Conservation (phyloP, 495 filamentous ascomycete species). For the Aspergillus biplanus region DNA sequence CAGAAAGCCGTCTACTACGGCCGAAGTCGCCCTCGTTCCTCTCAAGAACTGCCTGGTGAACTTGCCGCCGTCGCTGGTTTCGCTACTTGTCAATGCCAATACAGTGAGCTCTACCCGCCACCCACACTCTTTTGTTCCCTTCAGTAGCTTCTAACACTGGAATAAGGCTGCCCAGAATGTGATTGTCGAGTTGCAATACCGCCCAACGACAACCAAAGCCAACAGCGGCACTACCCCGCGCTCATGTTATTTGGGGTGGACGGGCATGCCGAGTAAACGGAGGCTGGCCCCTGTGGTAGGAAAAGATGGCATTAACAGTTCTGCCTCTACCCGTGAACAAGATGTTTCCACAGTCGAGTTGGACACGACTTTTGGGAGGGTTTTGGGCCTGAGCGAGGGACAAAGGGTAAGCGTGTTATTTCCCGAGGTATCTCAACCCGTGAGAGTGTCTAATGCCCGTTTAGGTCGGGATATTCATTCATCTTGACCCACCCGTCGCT, state of each 20-base stretch:
- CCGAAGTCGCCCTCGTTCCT: conserved; percentile 77
- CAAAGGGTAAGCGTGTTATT: conserved; percentile 67
- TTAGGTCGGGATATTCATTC: conserved; percentile 70
- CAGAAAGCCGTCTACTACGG: conserved; percentile 69
- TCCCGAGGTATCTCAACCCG: neutral
- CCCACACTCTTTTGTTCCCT: neutral
- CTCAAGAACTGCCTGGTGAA: conserved; percentile 95
- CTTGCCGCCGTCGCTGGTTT: conserved; percentile 81
- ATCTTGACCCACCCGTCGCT: conserved; percentile 85
- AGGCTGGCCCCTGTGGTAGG: conserved; percentile 72
- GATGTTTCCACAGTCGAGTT: conserved; percentile 80
- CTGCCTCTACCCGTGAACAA: conserved; percentile 64
- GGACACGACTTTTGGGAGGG: conserved; percentile 84
- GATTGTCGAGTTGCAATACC: conserved; percentile 82
- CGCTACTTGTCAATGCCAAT: conserved; percentile 82
- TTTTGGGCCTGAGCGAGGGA: conserved; percentile 79
- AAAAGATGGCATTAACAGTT: conserved; percentile 68
- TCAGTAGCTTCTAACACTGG: neutral
- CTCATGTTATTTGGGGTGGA: conserved; percentile 90
- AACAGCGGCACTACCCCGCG: conserved; percentile 55
- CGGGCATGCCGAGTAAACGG: conserved; percentile 91
- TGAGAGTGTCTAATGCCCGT: conserved; percentile 28
- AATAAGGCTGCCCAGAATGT: conserved; percentile 88
- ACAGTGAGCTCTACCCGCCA: conserved; percentile 60
- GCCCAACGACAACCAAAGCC: conserved; percentile 44